Evolutionary conservation across 176 grass and related monocot genomes (phyloP).

Genomic region (Elymus sibiricus): DNA sequence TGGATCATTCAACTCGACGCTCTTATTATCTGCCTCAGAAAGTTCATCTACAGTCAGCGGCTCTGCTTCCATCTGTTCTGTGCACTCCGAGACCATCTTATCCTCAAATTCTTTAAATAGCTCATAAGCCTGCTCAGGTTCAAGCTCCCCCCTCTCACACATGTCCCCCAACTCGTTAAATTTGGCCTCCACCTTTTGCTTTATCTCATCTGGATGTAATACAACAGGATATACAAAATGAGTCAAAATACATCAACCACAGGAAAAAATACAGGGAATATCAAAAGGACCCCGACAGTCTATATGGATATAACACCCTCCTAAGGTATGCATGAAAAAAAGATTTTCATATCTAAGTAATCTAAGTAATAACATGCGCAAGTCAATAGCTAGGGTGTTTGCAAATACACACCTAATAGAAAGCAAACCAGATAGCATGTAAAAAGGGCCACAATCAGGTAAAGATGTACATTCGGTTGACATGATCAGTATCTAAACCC

Average conservation of each 20-base stretch:
- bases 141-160: constrained; percentile 74
- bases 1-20: constrained; percentile 67
- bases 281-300: background rate
- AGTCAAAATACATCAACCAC: background rate
- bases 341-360: constrained; percentile 5
- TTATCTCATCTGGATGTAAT: constrained; percentile 76
- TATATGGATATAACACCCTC: background rate
- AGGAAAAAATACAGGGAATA: constrained; percentile 18
- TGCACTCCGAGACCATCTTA: constrained; percentile 59
- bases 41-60: constrained; percentile 38
- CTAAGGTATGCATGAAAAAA: background rate
- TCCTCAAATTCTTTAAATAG: constrained; percentile 94
- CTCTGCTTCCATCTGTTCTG: constrained; percentile 56
- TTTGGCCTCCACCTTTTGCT: constrained; percentile 81
- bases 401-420: background rate
- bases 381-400: background rate
- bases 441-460: background rate
- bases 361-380: constrained; percentile 6
- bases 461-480: background rate
- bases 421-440: background rate
- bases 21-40: constrained; percentile 40
- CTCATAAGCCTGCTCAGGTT: constrained; percentile 82
- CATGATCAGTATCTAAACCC: background rate
- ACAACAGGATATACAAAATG: constrained; percentile 23
- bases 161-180: constrained; percentile 79